Evolutionary conservation across 176 grass and related monocot species (phyloP), one percentile per base, ranked within the genome.

Genomic region (Sorghum bicolor): DNA sequence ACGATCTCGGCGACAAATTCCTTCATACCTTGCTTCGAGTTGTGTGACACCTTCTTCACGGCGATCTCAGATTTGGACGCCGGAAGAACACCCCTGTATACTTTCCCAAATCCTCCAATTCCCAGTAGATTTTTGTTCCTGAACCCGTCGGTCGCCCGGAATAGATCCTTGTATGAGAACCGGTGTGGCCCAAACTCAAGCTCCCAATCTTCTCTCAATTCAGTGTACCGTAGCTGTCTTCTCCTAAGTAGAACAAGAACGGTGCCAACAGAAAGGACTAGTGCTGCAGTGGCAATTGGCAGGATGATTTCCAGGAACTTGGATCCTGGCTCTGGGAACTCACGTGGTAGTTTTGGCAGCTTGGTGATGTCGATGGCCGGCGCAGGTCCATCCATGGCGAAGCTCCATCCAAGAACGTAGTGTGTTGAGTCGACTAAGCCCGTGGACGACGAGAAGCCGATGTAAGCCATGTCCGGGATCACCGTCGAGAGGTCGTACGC

Each of bases 361-460:
- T 82, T 75, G 26, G 31, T 26, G 33, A 78, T 26, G 67, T 91
- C 32, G 37, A 94, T 82, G 0, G 12, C 25, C 26, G 71, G 82
- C 16, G 84, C 86, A 10, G n/a, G 41, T n/a, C 70, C 77, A 8
- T 91, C 55, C 71, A 94, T 80, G 63, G 71, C 76, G 22, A 91
- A 94, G 81, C 92, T 94, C 92, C 89, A 94, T 11, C 89, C 92
- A 9, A 92, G 80, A 36, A 94, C 58, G 3, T 76, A 94, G 66
- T 91, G 81, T 6, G 26, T 11, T 0, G 82, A 69, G 8, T 15
- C 19, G 3, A 77, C 13, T 0, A 67, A 16, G 0, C 78, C 78
- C 0, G 88, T 82, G 2, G 78, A 36, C 1, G 78, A 24, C 4
- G 87, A 84, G 69, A 86, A 85, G 3, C 87, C 87, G 6, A 89